Percentiles rank a stretch among this genome's conserved stretches.
phyloP scores from a whole-genome alignment of 441 rosid genomes.

The Codiaeum variegatum region DNA sequence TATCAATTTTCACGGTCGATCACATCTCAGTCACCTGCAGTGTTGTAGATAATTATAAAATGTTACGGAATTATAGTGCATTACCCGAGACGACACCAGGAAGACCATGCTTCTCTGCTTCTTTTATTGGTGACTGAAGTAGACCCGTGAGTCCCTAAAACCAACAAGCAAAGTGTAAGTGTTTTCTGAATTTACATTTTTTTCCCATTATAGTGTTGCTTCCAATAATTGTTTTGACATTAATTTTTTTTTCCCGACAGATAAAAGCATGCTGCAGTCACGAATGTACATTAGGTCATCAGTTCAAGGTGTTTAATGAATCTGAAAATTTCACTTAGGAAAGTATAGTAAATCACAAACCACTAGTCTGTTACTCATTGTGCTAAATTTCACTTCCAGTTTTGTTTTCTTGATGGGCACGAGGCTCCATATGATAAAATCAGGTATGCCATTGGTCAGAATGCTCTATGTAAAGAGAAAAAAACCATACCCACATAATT shows the following conservation, averaged over 20 bases:
- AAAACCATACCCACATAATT: conserved; percentile 4
- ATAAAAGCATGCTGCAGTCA: not conserved
- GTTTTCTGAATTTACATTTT: not conserved
- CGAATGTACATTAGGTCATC: not conserved
- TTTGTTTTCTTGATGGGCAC: not conserved
- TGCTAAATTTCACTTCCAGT: not conserved
- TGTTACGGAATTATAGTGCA: not conserved
- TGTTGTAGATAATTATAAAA: not conserved
- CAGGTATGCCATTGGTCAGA: not conserved
- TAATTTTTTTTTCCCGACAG: no score
- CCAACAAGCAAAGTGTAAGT: conserved; percentile 16
- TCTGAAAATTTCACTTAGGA: not conserved
- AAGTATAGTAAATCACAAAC: not conserved
- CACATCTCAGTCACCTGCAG: not conserved
- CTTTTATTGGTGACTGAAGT: conserved; percentile 88
- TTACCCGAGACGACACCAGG: conserved; percentile 95
- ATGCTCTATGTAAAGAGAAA: not conserved
- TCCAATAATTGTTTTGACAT: not conserved
- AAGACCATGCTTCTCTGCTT: conserved; percentile 92
- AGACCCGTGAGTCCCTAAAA: conserved; percentile 92
- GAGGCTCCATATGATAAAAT: not conserved
- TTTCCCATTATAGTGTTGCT: not conserved
- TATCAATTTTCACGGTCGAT: not conserved
- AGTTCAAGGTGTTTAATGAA: not conserved
- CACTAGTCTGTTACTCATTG: not conserved